phyloP scores from a whole-genome alignment of 148 eudicot genomes.

The Selenicereus undatus region DNA sequence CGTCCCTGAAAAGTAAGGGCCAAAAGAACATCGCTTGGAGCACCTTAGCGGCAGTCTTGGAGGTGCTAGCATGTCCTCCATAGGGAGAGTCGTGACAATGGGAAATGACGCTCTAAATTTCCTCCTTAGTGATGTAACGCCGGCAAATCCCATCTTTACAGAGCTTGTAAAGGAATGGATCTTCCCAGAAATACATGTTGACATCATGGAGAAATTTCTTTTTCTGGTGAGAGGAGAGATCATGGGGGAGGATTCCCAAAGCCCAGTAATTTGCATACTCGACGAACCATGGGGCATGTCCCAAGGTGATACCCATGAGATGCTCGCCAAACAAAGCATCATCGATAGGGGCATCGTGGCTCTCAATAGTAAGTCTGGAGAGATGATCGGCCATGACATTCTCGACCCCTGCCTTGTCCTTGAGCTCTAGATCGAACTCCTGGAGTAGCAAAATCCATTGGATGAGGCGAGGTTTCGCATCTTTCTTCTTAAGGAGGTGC shows the following conservation, averaged over 20 bases:
- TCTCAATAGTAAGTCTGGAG: not conserved
- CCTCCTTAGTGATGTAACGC: not conserved
- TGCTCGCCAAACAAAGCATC: not conserved
- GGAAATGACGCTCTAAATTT: not conserved
- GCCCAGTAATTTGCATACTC: not conserved
- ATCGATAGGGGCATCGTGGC: not conserved
- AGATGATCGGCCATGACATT: not conserved
- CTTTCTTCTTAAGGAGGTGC: not conserved
- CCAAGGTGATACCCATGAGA: not conserved
- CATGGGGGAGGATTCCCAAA: not conserved
- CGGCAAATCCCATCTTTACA: not conserved
- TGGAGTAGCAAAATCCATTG: not conserved
- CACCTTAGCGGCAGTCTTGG: not conserved
- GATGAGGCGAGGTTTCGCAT: not conserved
- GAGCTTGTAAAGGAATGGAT: not conserved
- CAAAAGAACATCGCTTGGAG: not conserved
- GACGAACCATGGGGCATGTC: not conserved
- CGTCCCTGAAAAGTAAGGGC: not conserved
- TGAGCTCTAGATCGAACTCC: not conserved
- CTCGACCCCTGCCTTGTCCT: not conserved
- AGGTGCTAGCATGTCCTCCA: not conserved
- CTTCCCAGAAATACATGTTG: not conserved
- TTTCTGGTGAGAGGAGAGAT: not conserved
- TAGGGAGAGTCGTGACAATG: not conserved
- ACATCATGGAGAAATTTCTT: not conserved